Evolutionary conservation across 2,329 filamentous ascomycete species (phyloP), one percentile per base, ranked within the genome.

Genomic region (Trichophaea hybrida): DNA sequence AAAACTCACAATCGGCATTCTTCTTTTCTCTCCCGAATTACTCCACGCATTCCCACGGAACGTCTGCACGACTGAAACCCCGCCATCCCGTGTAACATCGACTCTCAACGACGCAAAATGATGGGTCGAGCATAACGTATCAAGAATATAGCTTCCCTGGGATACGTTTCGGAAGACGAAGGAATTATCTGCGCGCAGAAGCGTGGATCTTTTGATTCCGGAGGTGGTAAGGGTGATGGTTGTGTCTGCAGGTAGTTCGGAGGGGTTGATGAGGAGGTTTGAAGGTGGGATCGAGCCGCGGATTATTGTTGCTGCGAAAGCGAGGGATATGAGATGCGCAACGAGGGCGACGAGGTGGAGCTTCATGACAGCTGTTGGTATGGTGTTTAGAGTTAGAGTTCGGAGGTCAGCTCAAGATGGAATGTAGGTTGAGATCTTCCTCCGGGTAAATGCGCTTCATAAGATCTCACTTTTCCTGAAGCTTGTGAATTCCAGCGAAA

Each of bases 31-130:
- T 13, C 90, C 91, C 69, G 82, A 85, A 71, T 95, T 94, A 15
- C 77, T 82, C 89, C 91, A 96, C 67, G 93, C 86, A 68, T 94
- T 91, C 0, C 88, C 89, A 52, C 88, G 78, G 71, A 84, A 94
- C 32, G 88, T 94, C 75, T 91, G 86, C 84, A 86, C 93, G 33
- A 83, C 83, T 46, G 77, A 76, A 51, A 77, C 71, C 43, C 75
- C 72, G 60, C 72, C 72, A 66, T 74, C 71, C 24, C 73, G 70
- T 40, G 73, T 72, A 15, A 93, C 80, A 70, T 97, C 93, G 34
- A 97, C 79, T 49, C 91, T 79, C 71, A 94, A 76, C 8, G 88
- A 86, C 67, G 82, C 80, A 71, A 96, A 97, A 57, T 78, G 78
- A 72, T 85, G 82, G 59, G 86, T 85, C 33, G 80, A 75, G 70